Evolutionary conservation across 148 eudicot genomes (phyloP), one percentile per base, ranked within the genome.

Genomic region (Amaranthus palmeri): DNA sequence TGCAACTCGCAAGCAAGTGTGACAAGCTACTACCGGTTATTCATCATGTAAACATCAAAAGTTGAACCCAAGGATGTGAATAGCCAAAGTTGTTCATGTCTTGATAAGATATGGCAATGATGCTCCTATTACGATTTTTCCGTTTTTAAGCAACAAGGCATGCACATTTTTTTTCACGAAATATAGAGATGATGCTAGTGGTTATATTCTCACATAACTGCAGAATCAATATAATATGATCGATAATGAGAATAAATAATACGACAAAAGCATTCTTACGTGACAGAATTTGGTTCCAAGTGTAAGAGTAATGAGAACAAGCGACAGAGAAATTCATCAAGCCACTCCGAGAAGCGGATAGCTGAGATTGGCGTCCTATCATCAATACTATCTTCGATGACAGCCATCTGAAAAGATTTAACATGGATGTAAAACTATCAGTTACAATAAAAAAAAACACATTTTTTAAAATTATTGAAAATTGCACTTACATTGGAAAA

Each of bases 311-410:
- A 75, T 44, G 99, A 82, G 84, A 95, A 95, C 14, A 95, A 83
- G 58, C 99, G 97, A 65, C 93, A 86, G 17, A 95, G 72, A 83
- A 95, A 95, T 78, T 95, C 99, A 77, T 95, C 99, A 55, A 95
- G 97, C 99, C 99, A 95, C 78, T 95, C 99, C 52, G 99, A 89
- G 81, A 89, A 89, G 85, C 73, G 59, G 69, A 89, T 81, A 50
- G 89, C 77, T 51, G 89, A 82, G 71, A 89, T 63, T 9, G 83
- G 78, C 52, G 83, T 84, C 60, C 76, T 65, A 50, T 79, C 81
- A 71, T 84, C 88, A 75, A 76, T 73, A 83, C 76, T 83, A 75
- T 95, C 97, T 76, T 89, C 93, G 74, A 89, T 54, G 48, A 76
- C 55, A 48, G 90, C 89, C 85, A 95, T 86, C 99, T 95, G 88